phyloP scores from a whole-genome alignment of 2,329 filamentous ascomycete genomes.

The Ophiocordyceps camponoti-leonardi region DNA sequence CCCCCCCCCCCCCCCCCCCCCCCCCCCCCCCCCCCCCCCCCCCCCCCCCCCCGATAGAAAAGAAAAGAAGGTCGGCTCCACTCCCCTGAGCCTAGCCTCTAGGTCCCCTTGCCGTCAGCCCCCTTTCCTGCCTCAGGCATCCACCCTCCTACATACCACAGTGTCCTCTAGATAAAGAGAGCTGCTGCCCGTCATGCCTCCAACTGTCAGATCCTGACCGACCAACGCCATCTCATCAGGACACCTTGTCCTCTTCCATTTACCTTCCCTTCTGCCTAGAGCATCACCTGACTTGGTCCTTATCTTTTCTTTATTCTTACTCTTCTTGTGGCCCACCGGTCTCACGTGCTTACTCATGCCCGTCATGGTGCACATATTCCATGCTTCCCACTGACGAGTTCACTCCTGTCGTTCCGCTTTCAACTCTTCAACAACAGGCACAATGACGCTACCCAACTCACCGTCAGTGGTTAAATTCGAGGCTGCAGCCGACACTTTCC shows the following conservation, averaged over 20 bases:
- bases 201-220: not conserved
- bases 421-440: conserved; percentile 1
- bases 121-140: conserved; percentile 8
- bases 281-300: not conserved
- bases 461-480: conserved; percentile 31
- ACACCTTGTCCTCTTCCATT: conserved; percentile 10
- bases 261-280: not conserved
- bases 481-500: conserved; percentile 14
- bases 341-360: conserved; percentile 8
- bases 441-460: conserved; percentile 23
- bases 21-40: not conserved
- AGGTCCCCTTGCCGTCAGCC: not conserved
- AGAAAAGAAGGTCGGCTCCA: not conserved
- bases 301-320: too few species aligned
- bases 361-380: conserved; percentile 7
- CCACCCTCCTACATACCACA: conserved; percentile 4
- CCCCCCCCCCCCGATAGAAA: not conserved
- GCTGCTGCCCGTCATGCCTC: conserved; percentile 1
- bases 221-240: conserved; percentile 4
- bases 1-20: too few species aligned
- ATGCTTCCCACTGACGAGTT: conserved; percentile 4
- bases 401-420: not conserved
- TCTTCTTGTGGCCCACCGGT: conserved; percentile 2
- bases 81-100: not conserved
- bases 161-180: conserved; percentile 20